These are phyloP conservation scores for Penicillium sp. DNA, from an alignment of 2,329 filamentous ascomycete genomes.

Conservation along the genomic window DNA sequence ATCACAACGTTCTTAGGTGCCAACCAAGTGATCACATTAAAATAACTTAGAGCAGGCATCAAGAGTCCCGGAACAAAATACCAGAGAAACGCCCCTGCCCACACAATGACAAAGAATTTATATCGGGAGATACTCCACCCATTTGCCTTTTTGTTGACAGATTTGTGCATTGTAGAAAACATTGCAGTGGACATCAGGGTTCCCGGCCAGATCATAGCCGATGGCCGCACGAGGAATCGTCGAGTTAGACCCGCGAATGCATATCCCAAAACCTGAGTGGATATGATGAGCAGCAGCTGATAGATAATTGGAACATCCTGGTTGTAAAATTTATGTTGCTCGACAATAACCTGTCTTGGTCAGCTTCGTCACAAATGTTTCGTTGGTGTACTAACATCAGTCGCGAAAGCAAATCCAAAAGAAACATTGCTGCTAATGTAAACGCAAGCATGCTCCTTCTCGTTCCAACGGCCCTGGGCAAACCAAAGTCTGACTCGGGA, in stretches of 20 bases:
- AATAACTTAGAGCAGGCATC: conserved; percentile 82
- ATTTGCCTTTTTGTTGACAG: conserved; percentile 76
- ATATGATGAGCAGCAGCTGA: conserved; percentile 77
- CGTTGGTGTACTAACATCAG: conserved; percentile 55
- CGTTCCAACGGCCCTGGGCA: conserved; percentile 77
- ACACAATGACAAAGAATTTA: conserved; percentile 78
- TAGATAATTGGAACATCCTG: conserved; percentile 74
- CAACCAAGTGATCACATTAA: conserved; percentile 86
- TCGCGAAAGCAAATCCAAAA: conserved; percentile 85
- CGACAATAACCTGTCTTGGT: conserved; percentile 65
- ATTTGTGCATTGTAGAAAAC: conserved; percentile 82
- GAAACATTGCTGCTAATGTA: conserved; percentile 89
- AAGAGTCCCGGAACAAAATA: conserved; percentile 83
- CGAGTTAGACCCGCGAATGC: conserved; percentile 79
- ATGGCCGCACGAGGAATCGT: conserved; percentile 77
- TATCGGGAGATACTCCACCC: conserved; percentile 81
- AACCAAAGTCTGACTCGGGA: conserved; percentile 66
- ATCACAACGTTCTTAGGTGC: conserved; percentile 82
- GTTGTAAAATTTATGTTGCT: conserved; percentile 85
- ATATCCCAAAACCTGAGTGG: conserved; percentile 83
- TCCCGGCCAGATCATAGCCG: conserved; percentile 88
- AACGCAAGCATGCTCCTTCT: conserved; percentile 84
- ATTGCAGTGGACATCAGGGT: conserved; percentile 86
- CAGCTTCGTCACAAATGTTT: background rate
- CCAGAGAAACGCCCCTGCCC: conserved; percentile 69